Evolutionary conservation across 2,329 filamentous ascomycete genomes (phyloP).

Genomic region (Shiraia sp.): DNA sequence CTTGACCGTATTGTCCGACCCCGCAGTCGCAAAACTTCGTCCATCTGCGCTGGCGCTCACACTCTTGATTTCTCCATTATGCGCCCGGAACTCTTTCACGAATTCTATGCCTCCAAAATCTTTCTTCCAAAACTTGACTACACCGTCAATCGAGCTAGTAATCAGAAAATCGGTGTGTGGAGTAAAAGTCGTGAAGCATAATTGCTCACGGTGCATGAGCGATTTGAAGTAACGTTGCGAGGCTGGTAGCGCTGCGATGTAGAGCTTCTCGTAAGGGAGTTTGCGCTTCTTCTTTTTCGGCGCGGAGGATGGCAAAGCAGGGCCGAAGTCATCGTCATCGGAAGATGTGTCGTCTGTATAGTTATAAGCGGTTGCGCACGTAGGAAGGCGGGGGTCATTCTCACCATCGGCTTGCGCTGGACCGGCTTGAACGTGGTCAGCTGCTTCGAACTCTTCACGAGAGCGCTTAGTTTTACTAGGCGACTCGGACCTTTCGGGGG

Average conservation of each 20-base stretch:
- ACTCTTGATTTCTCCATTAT: slow-evolving; percentile 79
- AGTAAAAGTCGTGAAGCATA: slow-evolving; percentile 85
- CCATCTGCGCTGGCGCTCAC: slow-evolving; percentile 89
- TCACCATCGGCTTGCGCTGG: slow-evolving; percentile 15
- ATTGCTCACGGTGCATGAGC: slow-evolving; percentile 96
- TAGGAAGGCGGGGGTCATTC: slow-evolving; percentile 7
- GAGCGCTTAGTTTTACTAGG: slow-evolving; percentile 29
- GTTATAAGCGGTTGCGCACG: slow-evolving; percentile 17
- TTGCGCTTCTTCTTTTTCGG: slow-evolving; percentile 88
- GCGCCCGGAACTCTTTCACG: slow-evolving; percentile 95
- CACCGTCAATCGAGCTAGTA: slow-evolving; percentile 90
- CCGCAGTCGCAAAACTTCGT: slow-evolving; percentile 88
- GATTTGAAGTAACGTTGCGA: slow-evolving; percentile 86
- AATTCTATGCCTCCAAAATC: slow-evolving; percentile 88
- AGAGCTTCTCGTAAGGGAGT: slow-evolving; percentile 93
- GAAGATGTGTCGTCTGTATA: slow-evolving; percentile 65
- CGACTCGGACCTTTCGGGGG: slow-evolving; percentile 24
- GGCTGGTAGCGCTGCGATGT: slow-evolving; percentile 83
- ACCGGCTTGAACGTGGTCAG: slow-evolving; percentile 10
- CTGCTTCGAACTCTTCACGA: slow-evolving; percentile 30
- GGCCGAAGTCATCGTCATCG: slow-evolving; percentile 81
- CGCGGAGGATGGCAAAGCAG: slow-evolving; percentile 78
- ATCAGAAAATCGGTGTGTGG: slow-evolving; percentile 93
- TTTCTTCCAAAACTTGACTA: slow-evolving; percentile 99
- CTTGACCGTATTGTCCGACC: slow-evolving; percentile 76